Conservation (phyloP, 2,329 filamentous ascomycete genomes). For the Calonectria pauciramosa region DNA sequence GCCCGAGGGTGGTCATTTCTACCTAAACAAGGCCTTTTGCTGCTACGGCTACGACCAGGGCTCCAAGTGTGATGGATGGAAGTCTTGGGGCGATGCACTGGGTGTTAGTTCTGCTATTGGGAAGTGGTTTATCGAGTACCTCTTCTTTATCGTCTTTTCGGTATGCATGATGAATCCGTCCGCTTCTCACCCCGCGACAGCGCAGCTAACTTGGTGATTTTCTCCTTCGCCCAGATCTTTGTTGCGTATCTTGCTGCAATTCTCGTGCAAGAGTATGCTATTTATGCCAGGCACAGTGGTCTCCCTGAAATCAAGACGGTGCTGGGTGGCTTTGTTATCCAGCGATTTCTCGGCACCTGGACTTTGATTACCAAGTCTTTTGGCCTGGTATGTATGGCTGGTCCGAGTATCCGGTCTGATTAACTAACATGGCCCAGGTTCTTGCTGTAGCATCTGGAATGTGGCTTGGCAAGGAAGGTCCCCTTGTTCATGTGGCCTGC, state of each 20-base stretch:
- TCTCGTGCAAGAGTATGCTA: conserved; percentile 85
- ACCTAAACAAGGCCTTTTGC: conserved; percentile 92
- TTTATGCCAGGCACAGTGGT: conserved; percentile 93
- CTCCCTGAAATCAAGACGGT: conserved; percentile 99
- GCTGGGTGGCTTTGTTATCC: conserved; percentile 92
- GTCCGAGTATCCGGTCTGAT: background rate
- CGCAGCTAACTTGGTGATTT: conserved; percentile 31
- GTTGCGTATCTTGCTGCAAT: conserved; percentile 85
- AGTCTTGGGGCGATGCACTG: conserved; percentile 83
- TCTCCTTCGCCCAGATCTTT: conserved; percentile 65
- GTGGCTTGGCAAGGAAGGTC: conserved; percentile 97
- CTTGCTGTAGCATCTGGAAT: conserved; percentile 93
- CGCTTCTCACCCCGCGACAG: too few species aligned
- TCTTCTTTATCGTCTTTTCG: conserved; percentile 88
- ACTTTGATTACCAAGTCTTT: conserved; percentile 91
- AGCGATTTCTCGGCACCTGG: conserved; percentile 88
- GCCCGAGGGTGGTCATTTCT: conserved; percentile 86
- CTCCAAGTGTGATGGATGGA: conserved; percentile 89
- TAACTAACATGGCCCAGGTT: conserved; percentile 67
- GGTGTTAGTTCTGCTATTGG: conserved; percentile 76
- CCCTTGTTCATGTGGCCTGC: conserved; percentile 94
- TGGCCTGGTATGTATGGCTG: conserved; percentile 74
- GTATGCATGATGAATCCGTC: conserved; percentile 62
- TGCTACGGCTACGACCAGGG: conserved; percentile 91
- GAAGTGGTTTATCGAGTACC: conserved; percentile 86